A percentile compares a stretch with the other conserved stretches of the same genome.
Evolutionary conservation across 768 basidiomycete species (phyloP).

Genomic region (Piloderma croceum): DNA sequence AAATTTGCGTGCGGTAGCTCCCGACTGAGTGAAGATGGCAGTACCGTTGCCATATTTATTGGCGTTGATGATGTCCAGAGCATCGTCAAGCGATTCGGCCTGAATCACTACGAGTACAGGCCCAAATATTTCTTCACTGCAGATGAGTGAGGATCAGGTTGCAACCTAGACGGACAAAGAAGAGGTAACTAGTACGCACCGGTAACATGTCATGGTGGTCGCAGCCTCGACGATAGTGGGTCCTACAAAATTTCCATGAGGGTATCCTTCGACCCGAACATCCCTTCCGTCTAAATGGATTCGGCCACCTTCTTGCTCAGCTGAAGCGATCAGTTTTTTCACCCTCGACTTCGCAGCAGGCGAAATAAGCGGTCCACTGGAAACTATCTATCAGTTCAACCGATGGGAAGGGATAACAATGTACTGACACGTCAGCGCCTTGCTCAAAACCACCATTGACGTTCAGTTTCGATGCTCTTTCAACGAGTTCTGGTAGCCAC

Average conservation of each 20-base stretch:
- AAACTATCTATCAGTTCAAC: conserved; percentile 1
- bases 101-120: conserved; percentile 77
- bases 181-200: conserved; percentile 27
- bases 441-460: conserved; percentile 90
- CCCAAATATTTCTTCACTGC: conserved; percentile 91
- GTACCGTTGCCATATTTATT: conserved; percentile 93
- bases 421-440: conserved; percentile 67
- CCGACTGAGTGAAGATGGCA: conserved; percentile 94
- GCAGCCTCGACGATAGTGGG: conserved; percentile 84
- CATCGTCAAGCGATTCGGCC: conserved; percentile 84
- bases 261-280: conserved; percentile 62
- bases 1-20: conserved; percentile 91
- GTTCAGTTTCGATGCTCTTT: conserved; percentile 72
- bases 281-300: conserved; percentile 84
- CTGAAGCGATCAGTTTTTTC: conserved; percentile 65
- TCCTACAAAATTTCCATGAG: conserved; percentile 90
- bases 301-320: conserved; percentile 74
- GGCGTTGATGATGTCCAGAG: conserved; percentile 80
- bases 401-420: conserved; percentile 1
- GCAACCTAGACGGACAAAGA: not conserved
- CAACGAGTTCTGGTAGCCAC: conserved; percentile 85
- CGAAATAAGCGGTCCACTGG: conserved; percentile 75
- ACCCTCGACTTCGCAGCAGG: conserved; percentile 78
- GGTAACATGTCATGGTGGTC: conserved; percentile 83
- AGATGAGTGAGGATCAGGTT: not conserved